phyloP scores from a whole-genome alignment of 345 rosid species.

The Trapa bicornis region DNA sequence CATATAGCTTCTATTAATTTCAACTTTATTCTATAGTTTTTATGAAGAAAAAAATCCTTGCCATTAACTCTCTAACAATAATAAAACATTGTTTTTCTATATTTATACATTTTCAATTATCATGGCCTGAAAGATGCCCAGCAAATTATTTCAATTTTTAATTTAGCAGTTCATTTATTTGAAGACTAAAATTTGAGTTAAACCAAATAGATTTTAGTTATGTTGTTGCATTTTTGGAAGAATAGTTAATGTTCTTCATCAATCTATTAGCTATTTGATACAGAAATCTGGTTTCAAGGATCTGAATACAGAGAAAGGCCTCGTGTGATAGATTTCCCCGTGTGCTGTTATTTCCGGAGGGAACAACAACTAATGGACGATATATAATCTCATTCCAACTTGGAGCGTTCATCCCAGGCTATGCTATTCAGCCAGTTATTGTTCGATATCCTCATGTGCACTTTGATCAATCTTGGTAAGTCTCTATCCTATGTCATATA shows the following conservation, averaged over 20 bases:
- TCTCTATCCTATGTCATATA: slow-evolving; percentile 3
- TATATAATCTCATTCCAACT: slow-evolving; percentile 81
- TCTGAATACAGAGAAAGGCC: slow-evolving; percentile 98
- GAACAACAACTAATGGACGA: slow-evolving; percentile 90
- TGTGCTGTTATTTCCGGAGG: slow-evolving; percentile 88
- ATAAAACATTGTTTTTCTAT: neutral
- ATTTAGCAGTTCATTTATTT: neutral
- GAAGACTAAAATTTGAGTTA: neutral
- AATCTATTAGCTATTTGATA: slow-evolving; percentile 79
- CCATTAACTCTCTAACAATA: neutral
- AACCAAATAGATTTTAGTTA: neutral
- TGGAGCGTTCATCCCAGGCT: slow-evolving; percentile 88
- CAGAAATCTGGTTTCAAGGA: slow-evolving; percentile 87
- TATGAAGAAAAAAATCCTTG: no score
- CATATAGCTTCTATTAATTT: neutral
- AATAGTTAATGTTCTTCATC: slow-evolving; percentile 35
- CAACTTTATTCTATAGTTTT: neutral
- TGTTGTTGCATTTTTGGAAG: slow-evolving; percentile 5
- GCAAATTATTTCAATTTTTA: neutral
- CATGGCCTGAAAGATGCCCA: neutral
- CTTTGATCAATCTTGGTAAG: slow-evolving; percentile 96
- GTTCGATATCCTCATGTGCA: slow-evolving; percentile 95
- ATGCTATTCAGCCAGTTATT: slow-evolving; percentile 73
- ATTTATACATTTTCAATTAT: neutral
- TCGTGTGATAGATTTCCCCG: slow-evolving; percentile 70